Evolutionary conservation across 1,284 basidiomycete genomes (phyloP), one percentile per base, ranked within the genome.

Genomic region (Melampsora medusae): DNA sequence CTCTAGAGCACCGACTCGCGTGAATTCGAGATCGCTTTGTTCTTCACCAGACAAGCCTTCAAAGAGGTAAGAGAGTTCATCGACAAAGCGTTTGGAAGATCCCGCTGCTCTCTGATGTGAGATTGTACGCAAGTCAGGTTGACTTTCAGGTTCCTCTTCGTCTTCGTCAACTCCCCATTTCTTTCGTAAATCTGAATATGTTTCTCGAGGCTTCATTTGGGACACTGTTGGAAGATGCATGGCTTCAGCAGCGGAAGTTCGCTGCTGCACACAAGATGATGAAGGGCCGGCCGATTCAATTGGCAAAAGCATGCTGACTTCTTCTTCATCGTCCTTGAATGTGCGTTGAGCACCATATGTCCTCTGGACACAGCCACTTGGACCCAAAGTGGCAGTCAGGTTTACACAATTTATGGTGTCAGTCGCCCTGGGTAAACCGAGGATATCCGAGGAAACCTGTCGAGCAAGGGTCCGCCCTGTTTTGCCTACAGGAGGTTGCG

Each of bases 131-230:
- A 73, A 16, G 6, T 66, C 64, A n/a, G 49, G n/a, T 25, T 66
- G 49, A 25, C n/a, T 50, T 16, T 42, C 38, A 12, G 53, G n/a
- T 28, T 25, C 49, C 38, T 73, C 62, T 64, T 73, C 71, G 53
- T 73, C 64, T 46, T 73, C 71, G 46, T 67, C 71, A 22, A 66
- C 71, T n/a, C 64, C 71, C 71, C 71, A 66, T 38, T 67, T 73
- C 53, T 72, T 72, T 19, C 69, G 69, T 33, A 72, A 31, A 46
- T 72, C 60, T 28, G 48, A 64, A 33, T 72, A 72, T 17, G 69
- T 72, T 53, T 72, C 69, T 4, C 69, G 69, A 38, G 59, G 50
- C 64, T 72, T 48, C 69, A 48, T 64, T 48, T 72, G 62, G 33
- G 61, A 61, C 35, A 61, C 31, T 42, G 60, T 61, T 31, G 19